Percentiles rank a stretch among this genome's conserved stretches.
Evolutionary conservation across 139 green algal species (phyloP).

Genomic region (Chlamydomonas schloesseri): DNA sequence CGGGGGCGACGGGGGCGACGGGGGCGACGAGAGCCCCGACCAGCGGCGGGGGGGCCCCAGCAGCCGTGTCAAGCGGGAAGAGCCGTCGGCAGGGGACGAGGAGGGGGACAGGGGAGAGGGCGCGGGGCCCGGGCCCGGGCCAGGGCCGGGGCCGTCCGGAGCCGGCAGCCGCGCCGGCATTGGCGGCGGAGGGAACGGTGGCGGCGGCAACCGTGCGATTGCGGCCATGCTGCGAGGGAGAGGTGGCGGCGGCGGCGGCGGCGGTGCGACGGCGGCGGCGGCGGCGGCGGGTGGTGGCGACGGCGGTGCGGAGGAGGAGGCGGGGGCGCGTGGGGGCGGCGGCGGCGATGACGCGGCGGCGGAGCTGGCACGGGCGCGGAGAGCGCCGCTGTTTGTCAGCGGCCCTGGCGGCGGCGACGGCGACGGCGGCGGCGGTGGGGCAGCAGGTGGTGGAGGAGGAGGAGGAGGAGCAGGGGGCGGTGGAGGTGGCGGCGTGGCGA

Average conservation of each 20-base stretch:
- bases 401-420: not conserved
- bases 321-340: not conserved
- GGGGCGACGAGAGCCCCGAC: not conserved
- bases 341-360: not conserved
- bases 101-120: too few relatives aligned
- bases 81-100: too few relatives aligned
- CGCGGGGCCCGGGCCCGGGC: too few relatives aligned
- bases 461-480: not conserved
- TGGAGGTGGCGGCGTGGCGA: not conserved
- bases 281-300: not conserved
- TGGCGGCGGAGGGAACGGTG: not conserved
- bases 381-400: not conserved
- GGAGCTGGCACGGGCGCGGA: not conserved
- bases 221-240: slow-evolving; percentile 72
- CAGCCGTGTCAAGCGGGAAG: too few relatives aligned
- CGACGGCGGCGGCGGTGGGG: not conserved
- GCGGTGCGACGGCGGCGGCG: not conserved
- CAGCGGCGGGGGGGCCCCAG: not conserved
- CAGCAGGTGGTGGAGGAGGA: not conserved
- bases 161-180: too few relatives aligned
- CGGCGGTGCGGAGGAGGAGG: not conserved
- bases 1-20: not conserved
- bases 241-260: slow-evolving; percentile 39
- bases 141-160: too few relatives aligned
- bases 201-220: slow-evolving; percentile 65